phyloP scores from a whole-genome alignment of 83 land plant genomes.

The Larix sibirica region DNA sequence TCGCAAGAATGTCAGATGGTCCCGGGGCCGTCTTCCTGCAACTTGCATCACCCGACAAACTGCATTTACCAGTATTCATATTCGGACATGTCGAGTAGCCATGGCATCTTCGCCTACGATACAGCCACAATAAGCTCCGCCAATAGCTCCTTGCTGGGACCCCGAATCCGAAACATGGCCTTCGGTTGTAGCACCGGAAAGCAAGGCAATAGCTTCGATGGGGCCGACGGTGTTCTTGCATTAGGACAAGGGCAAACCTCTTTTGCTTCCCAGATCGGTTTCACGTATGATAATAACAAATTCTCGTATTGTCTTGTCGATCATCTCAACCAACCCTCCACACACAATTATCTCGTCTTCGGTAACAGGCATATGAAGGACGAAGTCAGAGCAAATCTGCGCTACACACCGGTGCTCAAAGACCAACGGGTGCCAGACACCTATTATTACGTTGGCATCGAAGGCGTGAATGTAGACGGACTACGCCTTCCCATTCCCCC shows the following conservation, averaged over 20 bases:
- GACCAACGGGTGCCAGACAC: neutral
- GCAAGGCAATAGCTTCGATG: constrained; percentile 31
- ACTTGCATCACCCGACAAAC: constrained; percentile 16
- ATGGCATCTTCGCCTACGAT: constrained; percentile 59
- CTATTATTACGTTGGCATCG: constrained; percentile 29
- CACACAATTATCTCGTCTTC: constrained; percentile 48
- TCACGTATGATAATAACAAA: constrained; percentile 31
- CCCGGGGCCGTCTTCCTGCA: constrained; percentile 33
- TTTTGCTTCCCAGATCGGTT: constrained; percentile 38
- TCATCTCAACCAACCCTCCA: constrained; percentile 13
- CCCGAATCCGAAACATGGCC: constrained; percentile 27
- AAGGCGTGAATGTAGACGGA: constrained; percentile 27
- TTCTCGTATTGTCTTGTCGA: constrained; percentile 73
- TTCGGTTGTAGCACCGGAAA: constrained; percentile 54
- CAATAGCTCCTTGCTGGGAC: neutral
- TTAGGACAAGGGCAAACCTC: constrained; percentile 64
- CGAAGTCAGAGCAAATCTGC: neutral
- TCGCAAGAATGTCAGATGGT: constrained; percentile 30
- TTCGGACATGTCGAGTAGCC: constrained; percentile 45
- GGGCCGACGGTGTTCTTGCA: constrained; percentile 61
- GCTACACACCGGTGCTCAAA: constrained; percentile 10
- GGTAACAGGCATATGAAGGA: constrained; percentile 21
- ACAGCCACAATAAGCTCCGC: constrained; percentile 36
- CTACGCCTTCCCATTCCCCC: constrained; percentile 20
- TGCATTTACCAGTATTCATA: constrained; percentile 53